phyloP scores from a whole-genome alignment of 2,329 filamentous ascomycete species.

The Penicillium thymicola region DNA sequence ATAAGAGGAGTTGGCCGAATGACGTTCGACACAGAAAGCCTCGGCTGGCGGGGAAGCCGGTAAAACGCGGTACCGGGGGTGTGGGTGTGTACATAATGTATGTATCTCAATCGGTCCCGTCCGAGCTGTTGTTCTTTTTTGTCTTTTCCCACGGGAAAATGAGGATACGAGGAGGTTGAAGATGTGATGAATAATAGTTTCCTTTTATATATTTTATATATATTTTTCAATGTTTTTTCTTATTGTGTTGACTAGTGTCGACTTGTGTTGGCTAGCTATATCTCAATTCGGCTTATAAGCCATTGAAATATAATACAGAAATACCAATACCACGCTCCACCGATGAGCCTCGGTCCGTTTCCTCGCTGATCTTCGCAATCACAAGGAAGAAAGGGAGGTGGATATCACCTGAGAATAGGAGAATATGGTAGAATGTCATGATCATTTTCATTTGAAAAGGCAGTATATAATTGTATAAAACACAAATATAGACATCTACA shows the following conservation, averaged over 20 bases:
- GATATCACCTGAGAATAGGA: not conserved
- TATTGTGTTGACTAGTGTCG: not conserved
- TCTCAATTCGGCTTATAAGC: not conserved
- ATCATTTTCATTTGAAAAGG: not conserved
- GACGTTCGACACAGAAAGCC: slow-evolving; percentile 14
- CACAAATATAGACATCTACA: not conserved
- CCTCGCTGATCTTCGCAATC: not conserved
- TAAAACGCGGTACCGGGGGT: slow-evolving; percentile 9
- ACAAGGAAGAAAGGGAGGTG: not conserved
- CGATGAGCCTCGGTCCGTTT: slow-evolving; percentile 7
- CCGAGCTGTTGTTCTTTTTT: not conserved
- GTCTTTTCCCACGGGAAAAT: slow-evolving; percentile 7
- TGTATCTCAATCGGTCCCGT: slow-evolving; percentile 8
- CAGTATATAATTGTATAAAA: not conserved
- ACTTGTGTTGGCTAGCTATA: not conserved
- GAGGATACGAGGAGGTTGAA: not conserved
- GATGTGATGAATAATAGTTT: not conserved
- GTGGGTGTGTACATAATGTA: no score
- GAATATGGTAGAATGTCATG: no score
- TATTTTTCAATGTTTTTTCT: no score
- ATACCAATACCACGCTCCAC: not conserved
- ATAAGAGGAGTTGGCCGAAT: slow-evolving; percentile 6
- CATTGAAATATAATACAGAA: not conserved
- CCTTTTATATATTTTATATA: no score
- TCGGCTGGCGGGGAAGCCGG: slow-evolving; percentile 21